A percentile compares a stretch with the other conserved stretches of the same genome.
Evolutionary conservation across 495 filamentous ascomycete genomes (phyloP).

Genomic region (Annulohypoxylon stygium): DNA sequence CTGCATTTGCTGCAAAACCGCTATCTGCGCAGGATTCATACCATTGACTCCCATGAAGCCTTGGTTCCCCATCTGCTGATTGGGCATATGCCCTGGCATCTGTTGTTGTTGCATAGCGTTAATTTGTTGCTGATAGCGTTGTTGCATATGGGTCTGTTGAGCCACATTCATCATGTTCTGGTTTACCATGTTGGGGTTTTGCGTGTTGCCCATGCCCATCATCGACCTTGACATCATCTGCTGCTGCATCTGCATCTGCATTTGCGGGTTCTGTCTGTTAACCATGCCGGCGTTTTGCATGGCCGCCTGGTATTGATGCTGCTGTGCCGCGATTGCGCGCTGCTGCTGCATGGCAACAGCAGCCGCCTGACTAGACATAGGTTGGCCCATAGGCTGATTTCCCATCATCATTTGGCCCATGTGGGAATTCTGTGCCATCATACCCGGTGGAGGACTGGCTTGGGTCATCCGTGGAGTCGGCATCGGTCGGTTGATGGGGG

Average conservation of each 20-base stretch:
- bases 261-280: slow-evolving; percentile 48
- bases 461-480: slow-evolving; percentile 80
- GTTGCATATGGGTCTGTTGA: slow-evolving; percentile 61
- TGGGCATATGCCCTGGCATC: slow-evolving; percentile 53
- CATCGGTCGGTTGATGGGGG: slow-evolving; percentile 74
- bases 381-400: slow-evolving; percentile 63
- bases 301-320: slow-evolving; percentile 53
- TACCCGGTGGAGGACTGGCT: slow-evolving; percentile 72
- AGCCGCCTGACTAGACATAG: slow-evolving; percentile 55
- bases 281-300: slow-evolving; percentile 57
- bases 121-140: slow-evolving; percentile 49
- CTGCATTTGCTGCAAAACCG: slow-evolving; percentile 50
- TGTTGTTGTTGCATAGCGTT: slow-evolving; percentile 54
- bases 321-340: slow-evolving; percentile 53
- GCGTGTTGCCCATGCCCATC: slow-evolving; percentile 55
- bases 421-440: slow-evolving; percentile 70
- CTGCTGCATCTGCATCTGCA: slow-evolving; percentile 51
- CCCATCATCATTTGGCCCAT: slow-evolving; percentile 69
- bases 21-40: slow-evolving; percentile 55
- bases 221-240: slow-evolving; percentile 55
- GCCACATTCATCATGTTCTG: slow-evolving; percentile 44
- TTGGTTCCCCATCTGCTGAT: slow-evolving; percentile 53
- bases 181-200: slow-evolving; percentile 35
- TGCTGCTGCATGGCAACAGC: slow-evolving; percentile 63
- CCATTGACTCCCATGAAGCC: slow-evolving; percentile 51